phyloP scores from a whole-genome alignment of 2,329 filamentous ascomycete genomes.

The Fusarium torreyae region DNA sequence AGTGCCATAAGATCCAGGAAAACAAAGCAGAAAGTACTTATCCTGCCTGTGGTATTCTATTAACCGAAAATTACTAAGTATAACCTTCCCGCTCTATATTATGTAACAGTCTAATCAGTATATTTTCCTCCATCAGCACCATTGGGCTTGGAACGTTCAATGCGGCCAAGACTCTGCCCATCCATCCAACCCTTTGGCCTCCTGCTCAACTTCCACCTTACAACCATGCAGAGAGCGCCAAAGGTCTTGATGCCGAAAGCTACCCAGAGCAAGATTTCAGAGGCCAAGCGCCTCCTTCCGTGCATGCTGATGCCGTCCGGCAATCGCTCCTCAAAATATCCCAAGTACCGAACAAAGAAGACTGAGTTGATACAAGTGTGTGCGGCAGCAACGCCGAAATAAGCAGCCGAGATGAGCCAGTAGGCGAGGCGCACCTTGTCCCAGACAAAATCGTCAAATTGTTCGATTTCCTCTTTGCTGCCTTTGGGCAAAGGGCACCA shows the following conservation, averaged over 20 bases:
- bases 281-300: slow-evolving; percentile 27
- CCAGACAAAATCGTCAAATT: slow-evolving; percentile 47
- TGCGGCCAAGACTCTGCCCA: slow-evolving; percentile 37
- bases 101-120: slow-evolving; percentile 30
- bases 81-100: background rate
- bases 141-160: slow-evolving; percentile 30
- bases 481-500: slow-evolving; percentile 46
- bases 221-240: slow-evolving; percentile 42
- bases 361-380: slow-evolving; percentile 38
- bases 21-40: background rate
- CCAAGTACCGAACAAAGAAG: slow-evolving; percentile 39
- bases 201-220: slow-evolving; percentile 46
- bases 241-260: slow-evolving; percentile 38
- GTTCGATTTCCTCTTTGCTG: slow-evolving; percentile 49
- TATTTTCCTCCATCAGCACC: slow-evolving; percentile 33
- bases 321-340: slow-evolving; percentile 40
- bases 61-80: slow-evolving; percentile 1
- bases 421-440: slow-evolving; percentile 47
- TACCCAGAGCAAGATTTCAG: slow-evolving; percentile 42
- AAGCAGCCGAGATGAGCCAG: slow-evolving; percentile 43
- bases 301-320: slow-evolving; percentile 48
- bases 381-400: slow-evolving; percentile 39
- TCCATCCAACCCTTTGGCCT: slow-evolving; percentile 47
- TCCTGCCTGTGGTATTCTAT: slow-evolving; percentile 1
- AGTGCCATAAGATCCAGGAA: background rate